Evolutionary conservation across 2,329 filamentous ascomycete species (phyloP), one percentile per base, ranked within the genome.

Genomic region (Periconia macrospinosa): DNA sequence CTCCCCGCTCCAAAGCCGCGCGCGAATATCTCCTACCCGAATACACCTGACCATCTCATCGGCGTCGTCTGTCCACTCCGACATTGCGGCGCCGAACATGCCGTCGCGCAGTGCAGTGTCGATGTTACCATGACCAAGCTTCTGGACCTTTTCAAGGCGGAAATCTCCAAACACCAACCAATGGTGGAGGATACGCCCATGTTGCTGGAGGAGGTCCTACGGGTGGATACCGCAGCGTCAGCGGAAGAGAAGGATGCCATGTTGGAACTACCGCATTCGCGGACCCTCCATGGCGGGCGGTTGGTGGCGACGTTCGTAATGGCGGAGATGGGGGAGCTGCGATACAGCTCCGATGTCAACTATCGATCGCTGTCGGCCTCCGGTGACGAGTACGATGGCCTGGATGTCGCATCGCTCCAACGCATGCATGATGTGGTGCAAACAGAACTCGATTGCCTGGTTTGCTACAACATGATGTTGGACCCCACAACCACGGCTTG

Each of bases 401-500:
- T 81, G 18, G 85, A 89, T 55, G 59, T 67, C 5, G 71, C 66
- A 9, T 65, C 87, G 9, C 73, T 92, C 27, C 75, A 80, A 23
- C 79, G 78, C 33, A 68, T 94, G 14, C 85, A 85, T 62, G 82
- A 88, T 23, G 77, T 79, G 1, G 79, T 85, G 2, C 83, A 86
- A 55, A 78, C 80, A 15, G 91, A 96, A 68, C 78, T 95, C 66
- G 91, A 96, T 66, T 97, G 92, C 61, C 90, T 94, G 64, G 86
- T 96, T 54, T 96, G 92, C 74, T 95, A 93, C 71, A 84, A 86
- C 41, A 74, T 95, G 19, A 89, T 93, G 70, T 78, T 91, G 55
- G 89, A 96, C 56, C 91, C 92, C 0, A 78, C 92, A 48, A 96
- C 92, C 0, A 95, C 91, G 0, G 81, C 84, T 1, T 97, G 92